These are phyloP conservation scores for Pseudogymnoascus sp. DNA, from an alignment of 2,329 filamentous ascomycete species.

Conservation along the genomic window DNA sequence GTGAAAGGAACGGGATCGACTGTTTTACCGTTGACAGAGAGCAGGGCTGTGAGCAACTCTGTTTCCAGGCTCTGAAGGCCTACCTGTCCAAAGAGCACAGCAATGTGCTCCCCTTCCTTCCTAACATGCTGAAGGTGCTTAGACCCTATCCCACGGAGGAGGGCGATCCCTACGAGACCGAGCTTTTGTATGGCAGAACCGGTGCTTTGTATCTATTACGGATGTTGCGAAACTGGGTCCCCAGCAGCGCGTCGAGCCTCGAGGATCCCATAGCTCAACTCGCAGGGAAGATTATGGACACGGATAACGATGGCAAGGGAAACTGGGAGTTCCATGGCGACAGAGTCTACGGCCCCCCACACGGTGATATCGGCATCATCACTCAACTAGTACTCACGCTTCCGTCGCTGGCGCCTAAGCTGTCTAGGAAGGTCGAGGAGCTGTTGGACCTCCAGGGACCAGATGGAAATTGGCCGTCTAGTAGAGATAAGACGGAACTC, in stretches of 20 bases:
- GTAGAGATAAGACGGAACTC: neutral
- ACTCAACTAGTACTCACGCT: slow-evolving; percentile 51
- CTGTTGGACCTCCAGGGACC: slow-evolving; percentile 51
- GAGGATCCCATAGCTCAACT: slow-evolving; percentile 48
- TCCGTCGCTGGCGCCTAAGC: slow-evolving; percentile 38
- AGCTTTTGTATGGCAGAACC: slow-evolving; percentile 51
- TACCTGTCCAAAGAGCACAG: neutral
- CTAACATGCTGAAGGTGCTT: neutral
- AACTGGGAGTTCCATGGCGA: slow-evolving; percentile 57
- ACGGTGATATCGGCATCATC: slow-evolving; percentile 61
- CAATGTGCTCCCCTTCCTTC: neutral
- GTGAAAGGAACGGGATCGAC: neutral
- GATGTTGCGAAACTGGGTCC: slow-evolving; percentile 40
- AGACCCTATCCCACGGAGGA: neutral
- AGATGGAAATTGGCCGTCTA: slow-evolving; percentile 52
- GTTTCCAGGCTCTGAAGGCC: neutral
- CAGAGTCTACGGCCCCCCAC: slow-evolving; percentile 55
- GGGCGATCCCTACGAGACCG: neutral
- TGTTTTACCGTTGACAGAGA: neutral
- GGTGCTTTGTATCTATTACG: slow-evolving; percentile 61
- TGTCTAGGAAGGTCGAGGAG: slow-evolving; percentile 44
- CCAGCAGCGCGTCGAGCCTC: slow-evolving; percentile 38
- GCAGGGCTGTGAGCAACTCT: neutral
- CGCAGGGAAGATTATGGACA: slow-evolving; percentile 49
- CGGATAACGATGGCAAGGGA: slow-evolving; percentile 29